Evolutionary conservation across 768 basidiomycete species (phyloP).

Genomic region (Mycena kentingensis): DNA sequence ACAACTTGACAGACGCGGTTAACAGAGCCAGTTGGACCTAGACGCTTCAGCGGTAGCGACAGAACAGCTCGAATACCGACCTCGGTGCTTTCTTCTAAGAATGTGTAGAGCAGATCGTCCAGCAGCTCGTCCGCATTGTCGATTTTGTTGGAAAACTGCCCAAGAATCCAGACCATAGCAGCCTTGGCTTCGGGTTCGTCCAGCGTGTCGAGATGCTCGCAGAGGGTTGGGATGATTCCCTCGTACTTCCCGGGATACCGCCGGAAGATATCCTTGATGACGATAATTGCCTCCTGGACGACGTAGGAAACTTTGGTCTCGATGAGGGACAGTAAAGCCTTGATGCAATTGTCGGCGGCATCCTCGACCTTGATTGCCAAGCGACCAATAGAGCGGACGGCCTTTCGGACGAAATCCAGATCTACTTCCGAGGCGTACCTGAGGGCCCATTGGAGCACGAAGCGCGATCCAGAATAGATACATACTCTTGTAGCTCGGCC

Average conservation of each 20-base stretch:
- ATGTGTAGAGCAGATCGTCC: constrained; percentile 87
- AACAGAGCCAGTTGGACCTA: constrained; percentile 95
- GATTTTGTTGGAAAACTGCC: constrained; percentile 93
- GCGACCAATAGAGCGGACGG: constrained; percentile 95
- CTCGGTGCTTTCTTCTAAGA: constrained; percentile 93
- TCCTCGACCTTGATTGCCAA: constrained; percentile 95
- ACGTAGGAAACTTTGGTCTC: constrained; percentile 95
- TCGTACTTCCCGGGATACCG: constrained; percentile 97
- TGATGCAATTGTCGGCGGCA: constrained; percentile 88
- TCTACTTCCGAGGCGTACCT: constrained; percentile 99
- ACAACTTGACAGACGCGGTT: constrained; percentile 94
- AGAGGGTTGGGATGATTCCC: constrained; percentile 90
- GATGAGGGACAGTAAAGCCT: constrained; percentile 81
- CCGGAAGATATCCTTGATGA: constrained; percentile 97
- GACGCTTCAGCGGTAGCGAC: neutral
- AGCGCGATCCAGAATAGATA: constrained; percentile 6
- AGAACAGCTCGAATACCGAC: constrained; percentile 37
- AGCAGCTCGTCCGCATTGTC: constrained; percentile 95
- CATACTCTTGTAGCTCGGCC: constrained; percentile 92
- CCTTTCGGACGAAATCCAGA: constrained; percentile 96
- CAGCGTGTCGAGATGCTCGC: constrained; percentile 86
- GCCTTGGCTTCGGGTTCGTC: constrained; percentile 98
- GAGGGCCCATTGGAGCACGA: constrained; percentile 1
- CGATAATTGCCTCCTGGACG: constrained; percentile 95
- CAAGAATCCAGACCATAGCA: constrained; percentile 97